phyloP scores from a whole-genome alignment of 257 asterid genomes.

The Henckelia pumila region DNA sequence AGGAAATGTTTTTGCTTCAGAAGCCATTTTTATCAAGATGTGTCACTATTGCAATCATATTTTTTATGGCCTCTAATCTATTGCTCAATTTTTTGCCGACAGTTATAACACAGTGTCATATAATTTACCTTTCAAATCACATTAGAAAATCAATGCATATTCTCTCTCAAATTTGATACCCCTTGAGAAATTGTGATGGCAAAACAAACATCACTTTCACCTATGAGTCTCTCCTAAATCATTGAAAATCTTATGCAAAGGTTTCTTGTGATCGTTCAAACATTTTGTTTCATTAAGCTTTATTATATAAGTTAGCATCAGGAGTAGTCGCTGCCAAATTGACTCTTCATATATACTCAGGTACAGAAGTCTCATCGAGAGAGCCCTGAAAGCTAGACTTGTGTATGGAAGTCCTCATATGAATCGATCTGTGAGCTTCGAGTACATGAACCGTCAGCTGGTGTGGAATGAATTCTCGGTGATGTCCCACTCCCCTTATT shows the following conservation, averaged over 20 bases:
- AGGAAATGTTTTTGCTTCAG: too few species aligned
- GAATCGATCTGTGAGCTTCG: constrained; percentile 97
- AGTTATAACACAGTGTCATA: not conserved
- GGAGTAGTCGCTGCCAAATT: constrained; percentile 19
- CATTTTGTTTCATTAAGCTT: not conserved
- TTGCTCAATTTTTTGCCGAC: not conserved
- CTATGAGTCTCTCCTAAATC: not conserved
- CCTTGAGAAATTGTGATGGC: not conserved
- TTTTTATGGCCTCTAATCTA: not conserved
- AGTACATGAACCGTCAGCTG: constrained; percentile 95
- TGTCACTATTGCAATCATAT: too few species aligned
- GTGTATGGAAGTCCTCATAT: constrained; percentile 91
- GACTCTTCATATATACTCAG: constrained; percentile 38
- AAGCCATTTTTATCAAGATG: too few species aligned
- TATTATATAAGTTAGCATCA: constrained; percentile 7
- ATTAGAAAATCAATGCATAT: too few species aligned
- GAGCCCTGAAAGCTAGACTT: constrained; percentile 81
- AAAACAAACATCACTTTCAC: not conserved
- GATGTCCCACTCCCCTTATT: constrained; percentile 32
- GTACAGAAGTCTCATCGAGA: constrained; percentile 86
- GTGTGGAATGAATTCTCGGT: constrained; percentile 99
- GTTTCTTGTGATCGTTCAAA: constrained; percentile 3
- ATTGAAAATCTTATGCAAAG: not conserved
- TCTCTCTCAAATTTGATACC: not conserved
- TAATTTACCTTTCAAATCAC: not conserved